phyloP scores from a whole-genome alignment of 2,329 filamentous ascomycete species.

The Claviceps paspali region DNA sequence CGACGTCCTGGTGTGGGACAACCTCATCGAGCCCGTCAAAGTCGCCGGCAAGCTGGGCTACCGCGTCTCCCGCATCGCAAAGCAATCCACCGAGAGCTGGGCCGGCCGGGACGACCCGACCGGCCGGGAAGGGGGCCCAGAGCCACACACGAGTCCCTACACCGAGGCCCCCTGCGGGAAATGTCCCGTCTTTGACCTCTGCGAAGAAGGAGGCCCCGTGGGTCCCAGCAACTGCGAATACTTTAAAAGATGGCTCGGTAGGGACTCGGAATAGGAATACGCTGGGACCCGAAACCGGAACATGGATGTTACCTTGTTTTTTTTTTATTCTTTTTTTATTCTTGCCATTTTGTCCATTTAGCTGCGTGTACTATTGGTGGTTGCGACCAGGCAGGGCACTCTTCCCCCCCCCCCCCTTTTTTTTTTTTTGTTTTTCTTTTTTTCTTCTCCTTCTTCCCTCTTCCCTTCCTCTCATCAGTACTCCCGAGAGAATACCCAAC shows the following conservation, averaged over 20 bases:
- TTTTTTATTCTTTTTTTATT: no score
- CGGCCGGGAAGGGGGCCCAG: slow-evolving; percentile 23
- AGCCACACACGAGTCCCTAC: slow-evolving; percentile 50
- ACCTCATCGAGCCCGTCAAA: slow-evolving; percentile 55
- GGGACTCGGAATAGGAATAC: slow-evolving; percentile 17
- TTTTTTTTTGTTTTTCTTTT: background rate
- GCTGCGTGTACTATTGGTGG: no score
- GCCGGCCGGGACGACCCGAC: slow-evolving; percentile 23
- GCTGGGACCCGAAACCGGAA: no score
- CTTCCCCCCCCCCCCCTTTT: background rate
- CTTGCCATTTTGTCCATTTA: no score
- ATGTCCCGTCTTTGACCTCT: slow-evolving; percentile 88
- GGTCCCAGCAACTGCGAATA: slow-evolving; percentile 85
- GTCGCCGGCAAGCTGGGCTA: slow-evolving; percentile 35
- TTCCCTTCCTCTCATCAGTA: no score
- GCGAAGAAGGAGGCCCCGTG: slow-evolving; percentile 79
- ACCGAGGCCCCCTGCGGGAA: slow-evolving; percentile 82
- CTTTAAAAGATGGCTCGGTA: slow-evolving; percentile 67
- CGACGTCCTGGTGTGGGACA: slow-evolving; percentile 79
- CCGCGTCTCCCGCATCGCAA: slow-evolving; percentile 34
- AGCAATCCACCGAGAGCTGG: slow-evolving; percentile 27
- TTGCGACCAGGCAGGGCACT: no score
- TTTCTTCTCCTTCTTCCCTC: no score
- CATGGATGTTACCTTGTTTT: no score
- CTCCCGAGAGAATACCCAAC: no score